These are phyloP conservation scores for Prunus dulcis DNA, from an alignment of 306 rosid species.

Conservation along the genomic window DNA sequence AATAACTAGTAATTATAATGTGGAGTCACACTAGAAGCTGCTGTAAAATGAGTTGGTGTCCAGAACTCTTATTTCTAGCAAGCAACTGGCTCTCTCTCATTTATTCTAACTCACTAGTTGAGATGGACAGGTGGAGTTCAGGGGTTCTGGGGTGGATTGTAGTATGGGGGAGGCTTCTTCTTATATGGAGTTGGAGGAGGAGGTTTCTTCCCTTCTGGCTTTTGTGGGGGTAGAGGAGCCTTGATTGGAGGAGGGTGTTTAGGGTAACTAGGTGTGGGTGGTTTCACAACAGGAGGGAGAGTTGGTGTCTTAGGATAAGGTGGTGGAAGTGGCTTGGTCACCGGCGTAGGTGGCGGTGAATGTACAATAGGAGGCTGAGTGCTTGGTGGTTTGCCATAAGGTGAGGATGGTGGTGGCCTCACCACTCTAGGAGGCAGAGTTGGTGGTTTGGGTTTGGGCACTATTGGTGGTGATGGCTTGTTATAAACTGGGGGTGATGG, in stretches of 20 bases:
- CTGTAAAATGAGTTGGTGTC: not conserved
- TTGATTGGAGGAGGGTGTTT: not conserved
- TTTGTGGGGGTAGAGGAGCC: not conserved
- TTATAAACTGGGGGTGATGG: not conserved
- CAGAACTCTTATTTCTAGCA: not conserved
- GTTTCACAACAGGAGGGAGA: not conserved
- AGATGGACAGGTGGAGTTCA: conserved; percentile 4
- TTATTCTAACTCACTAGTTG: not conserved
- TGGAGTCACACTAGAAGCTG: not conserved
- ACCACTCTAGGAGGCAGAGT: not conserved
- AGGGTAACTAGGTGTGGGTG: not conserved
- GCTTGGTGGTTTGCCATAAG: not conserved
- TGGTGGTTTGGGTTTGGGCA: not conserved
- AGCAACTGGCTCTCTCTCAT: not conserved
- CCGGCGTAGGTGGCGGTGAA: not conserved
- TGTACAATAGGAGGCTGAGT: not conserved
- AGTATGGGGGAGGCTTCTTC: conserved; percentile 4
- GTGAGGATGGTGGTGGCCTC: not conserved
- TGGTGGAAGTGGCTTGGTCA: too few relatives aligned
- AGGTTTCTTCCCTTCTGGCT: not conserved
- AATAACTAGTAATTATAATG: too few relatives aligned
- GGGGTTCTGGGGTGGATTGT: conserved; percentile 3
- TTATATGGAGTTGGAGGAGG: conserved; percentile 2
- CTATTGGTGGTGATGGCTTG: not conserved
- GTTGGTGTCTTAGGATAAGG: too few relatives aligned